phyloP scores from a whole-genome alignment of 768 basidiomycete species.

The Russula olivacea region DNA sequence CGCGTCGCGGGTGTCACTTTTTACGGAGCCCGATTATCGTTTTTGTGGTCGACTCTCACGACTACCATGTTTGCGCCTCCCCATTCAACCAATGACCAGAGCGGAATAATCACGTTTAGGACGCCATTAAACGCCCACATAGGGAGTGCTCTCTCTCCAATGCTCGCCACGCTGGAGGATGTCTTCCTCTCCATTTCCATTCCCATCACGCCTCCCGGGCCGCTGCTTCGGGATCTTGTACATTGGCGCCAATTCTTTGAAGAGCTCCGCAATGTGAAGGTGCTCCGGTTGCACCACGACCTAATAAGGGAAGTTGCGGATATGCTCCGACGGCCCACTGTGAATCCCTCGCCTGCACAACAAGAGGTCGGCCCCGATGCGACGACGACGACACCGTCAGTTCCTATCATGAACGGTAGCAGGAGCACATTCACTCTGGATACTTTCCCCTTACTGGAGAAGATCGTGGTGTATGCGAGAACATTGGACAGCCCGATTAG shows the following conservation, averaged over 20 bases:
- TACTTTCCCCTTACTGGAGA: neutral
- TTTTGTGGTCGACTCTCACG: fast-evolving
- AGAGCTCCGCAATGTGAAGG: neutral
- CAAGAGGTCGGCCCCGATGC: neutral
- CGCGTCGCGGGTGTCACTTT: neutral
- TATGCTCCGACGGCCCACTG: neutral
- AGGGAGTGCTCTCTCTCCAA: neutral
- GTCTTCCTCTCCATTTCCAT: neutral
- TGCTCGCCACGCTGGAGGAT: neutral
- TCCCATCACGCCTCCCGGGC: no score
- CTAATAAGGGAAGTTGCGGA: neutral
- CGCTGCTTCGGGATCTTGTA: fast-evolving
- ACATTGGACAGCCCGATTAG: fast-evolving
- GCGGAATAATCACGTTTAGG: neutral
- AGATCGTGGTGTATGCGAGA: neutral
- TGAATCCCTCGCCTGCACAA: neutral
- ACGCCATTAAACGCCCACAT: no score
- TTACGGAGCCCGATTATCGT: neutral
- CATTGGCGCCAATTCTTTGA: neutral
- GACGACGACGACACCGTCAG: neutral
- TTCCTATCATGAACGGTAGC: no score
- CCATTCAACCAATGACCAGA: neutral
- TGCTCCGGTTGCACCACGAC: neutral
- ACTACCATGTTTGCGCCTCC: neutral
- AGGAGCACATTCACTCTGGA: neutral